Evolutionary conservation across 352 stramenopile genomes (phyloP).

Genomic region (Blastocystis sp.): DNA sequence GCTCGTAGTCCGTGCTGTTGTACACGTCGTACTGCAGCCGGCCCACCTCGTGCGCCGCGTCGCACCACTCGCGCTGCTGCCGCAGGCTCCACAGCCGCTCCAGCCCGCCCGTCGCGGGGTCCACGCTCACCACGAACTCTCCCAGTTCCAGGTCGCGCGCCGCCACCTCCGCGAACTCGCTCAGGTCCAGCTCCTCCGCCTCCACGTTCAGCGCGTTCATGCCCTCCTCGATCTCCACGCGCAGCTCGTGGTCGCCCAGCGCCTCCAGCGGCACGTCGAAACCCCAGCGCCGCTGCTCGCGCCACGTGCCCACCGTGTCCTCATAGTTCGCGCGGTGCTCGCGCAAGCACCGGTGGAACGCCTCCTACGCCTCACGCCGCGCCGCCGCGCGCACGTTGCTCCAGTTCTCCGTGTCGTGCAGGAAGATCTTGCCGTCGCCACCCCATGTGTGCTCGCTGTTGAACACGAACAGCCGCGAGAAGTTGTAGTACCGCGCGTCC

Average conservation of each 20-base stretch:
- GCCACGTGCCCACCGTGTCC: slow-evolving; percentile 61
- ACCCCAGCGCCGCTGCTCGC: slow-evolving; percentile 45
- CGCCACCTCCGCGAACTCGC: slow-evolving; percentile 1
- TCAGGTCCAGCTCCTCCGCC: background rate
- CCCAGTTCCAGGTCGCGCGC: background rate
- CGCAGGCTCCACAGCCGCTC: background rate
- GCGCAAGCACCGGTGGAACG: slow-evolving; percentile 31
- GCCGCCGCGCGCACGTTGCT: slow-evolving; percentile 21
- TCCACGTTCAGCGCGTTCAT: slow-evolving; percentile 7
- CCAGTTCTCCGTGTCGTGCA: slow-evolving; percentile 69
- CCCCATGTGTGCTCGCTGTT: slow-evolving; percentile 68
- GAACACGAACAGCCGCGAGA: slow-evolving; percentile 52
- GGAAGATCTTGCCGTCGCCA: slow-evolving; percentile 55
- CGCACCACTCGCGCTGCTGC: slow-evolving; percentile 45
- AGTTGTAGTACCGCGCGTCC: slow-evolving; percentile 66
- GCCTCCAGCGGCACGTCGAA: slow-evolving; percentile 61
- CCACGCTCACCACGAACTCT: slow-evolving; percentile 8
- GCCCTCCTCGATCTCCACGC: slow-evolving; percentile 7
- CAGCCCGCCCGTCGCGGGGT: slow-evolving; percentile 8
- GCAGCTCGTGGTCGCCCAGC: slow-evolving; percentile 24
- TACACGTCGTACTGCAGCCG: slow-evolving; percentile 59
- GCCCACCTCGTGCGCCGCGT: slow-evolving; percentile 12
- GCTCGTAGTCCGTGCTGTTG: slow-evolving; percentile 55
- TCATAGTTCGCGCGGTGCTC: slow-evolving; percentile 30
- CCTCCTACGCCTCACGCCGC: slow-evolving; percentile 21